Evolutionary conservation across 192 early-diverging fungal genomes (phyloP).

Genomic region (Geranomyces variabilis): DNA sequence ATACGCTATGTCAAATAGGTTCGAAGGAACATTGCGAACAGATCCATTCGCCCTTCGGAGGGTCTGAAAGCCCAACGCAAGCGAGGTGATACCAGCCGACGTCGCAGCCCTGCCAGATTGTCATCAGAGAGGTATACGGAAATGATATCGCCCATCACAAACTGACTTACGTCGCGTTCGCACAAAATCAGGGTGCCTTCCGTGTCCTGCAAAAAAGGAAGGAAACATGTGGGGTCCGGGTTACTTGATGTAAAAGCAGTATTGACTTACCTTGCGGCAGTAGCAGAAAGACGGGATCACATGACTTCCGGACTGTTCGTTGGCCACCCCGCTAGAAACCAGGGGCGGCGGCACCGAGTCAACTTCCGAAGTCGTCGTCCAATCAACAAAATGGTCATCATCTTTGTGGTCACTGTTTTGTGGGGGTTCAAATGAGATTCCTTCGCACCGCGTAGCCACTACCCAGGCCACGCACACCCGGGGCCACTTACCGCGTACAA

Average conservation of each 20-base stretch:
- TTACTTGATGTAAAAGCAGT: background rate
- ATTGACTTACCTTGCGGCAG: slow-evolving; percentile 10
- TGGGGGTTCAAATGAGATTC: background rate
- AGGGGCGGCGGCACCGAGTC: background rate
- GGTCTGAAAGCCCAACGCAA: slow-evolving; percentile 3
- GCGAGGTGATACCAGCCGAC: slow-evolving; percentile 10
- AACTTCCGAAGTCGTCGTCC: background rate
- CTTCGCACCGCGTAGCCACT: background rate
- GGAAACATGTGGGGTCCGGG: background rate
- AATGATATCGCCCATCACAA: background rate
- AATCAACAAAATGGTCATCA: no score
- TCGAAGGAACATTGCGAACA: background rate
- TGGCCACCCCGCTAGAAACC: background rate
- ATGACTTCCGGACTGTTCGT: background rate
- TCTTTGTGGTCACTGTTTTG: background rate
- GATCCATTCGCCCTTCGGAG: background rate
- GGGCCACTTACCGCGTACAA: background rate
- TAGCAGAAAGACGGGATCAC: background rate
- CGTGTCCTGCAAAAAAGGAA: background rate
- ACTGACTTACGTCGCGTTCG: slow-evolving; percentile 1
- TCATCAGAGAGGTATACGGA: background rate
- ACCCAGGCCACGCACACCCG: background rate
- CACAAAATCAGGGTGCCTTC: slow-evolving; percentile 8
- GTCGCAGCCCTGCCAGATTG: background rate
- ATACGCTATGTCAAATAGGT: background rate